A percentile compares a stretch with the other conserved stretches of the same genome.
phyloP scores from a whole-genome alignment of 371 early-diverging fungal species.

The Lichtheimia ramosa region DNA sequence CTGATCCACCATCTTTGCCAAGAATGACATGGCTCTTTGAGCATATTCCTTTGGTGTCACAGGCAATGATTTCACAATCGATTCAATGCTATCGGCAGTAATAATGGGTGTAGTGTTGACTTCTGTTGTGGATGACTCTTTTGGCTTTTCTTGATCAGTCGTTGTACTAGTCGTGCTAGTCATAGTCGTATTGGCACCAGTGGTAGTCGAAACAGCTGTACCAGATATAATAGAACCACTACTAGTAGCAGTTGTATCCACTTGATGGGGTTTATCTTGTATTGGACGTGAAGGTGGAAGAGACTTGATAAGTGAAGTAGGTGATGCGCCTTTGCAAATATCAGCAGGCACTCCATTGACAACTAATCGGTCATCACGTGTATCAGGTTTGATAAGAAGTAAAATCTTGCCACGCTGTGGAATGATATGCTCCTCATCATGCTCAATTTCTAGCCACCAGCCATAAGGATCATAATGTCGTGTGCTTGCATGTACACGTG shows the following conservation, averaged over 20 bases:
- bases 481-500: conserved; percentile 36
- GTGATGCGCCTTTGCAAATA: too few relatives aligned
- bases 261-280: neutral
- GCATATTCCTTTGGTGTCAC: conserved; percentile 29
- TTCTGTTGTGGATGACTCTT: neutral
- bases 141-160: conserved; percentile 2
- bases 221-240: neutral
- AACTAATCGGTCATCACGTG: neutral
- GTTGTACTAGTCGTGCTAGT: too few relatives aligned
- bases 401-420: conserved; percentile 56
- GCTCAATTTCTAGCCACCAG: conserved; percentile 50
- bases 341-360: conserved; percentile 26
- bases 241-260: neutral
- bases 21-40: conserved; percentile 28
- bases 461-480: conserved; percentile 48
- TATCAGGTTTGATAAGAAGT: conserved; percentile 41
- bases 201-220: too few relatives aligned
- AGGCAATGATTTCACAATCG: conserved; percentile 11
- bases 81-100: neutral
- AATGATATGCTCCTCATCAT: conserved; percentile 51
- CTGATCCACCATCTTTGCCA: conserved; percentile 36
- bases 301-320: too few relatives aligned
- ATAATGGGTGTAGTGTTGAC: neutral
- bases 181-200: too few relatives aligned
- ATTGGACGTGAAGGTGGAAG: too few relatives aligned